Evolutionary conservation across 2,329 filamentous ascomycete genomes (phyloP).

Genomic region (Emmonsiellopsis sp.): DNA sequence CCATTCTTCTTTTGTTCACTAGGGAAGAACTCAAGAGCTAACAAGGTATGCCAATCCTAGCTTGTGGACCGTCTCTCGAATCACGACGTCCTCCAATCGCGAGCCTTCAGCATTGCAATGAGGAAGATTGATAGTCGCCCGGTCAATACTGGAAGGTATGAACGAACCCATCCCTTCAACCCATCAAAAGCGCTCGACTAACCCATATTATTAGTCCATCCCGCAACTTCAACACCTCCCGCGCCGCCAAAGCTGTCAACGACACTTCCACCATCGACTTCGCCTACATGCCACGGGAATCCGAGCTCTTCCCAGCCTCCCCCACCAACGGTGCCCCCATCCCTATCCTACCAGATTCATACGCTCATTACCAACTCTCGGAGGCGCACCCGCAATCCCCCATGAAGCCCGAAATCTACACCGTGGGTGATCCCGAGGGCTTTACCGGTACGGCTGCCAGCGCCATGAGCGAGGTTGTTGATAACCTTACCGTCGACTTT

Average conservation of each 20-base stretch:
- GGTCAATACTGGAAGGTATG: slow-evolving; percentile 18
- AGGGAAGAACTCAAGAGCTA: background rate
- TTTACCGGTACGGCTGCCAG: slow-evolving; percentile 39
- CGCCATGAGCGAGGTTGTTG: slow-evolving; percentile 49
- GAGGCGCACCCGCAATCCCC: slow-evolving; percentile 15
- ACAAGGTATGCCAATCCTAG: slow-evolving; percentile 17
- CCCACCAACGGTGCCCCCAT: slow-evolving; percentile 33
- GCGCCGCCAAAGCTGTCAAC: slow-evolving; percentile 45
- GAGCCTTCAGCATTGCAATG: slow-evolving; percentile 47
- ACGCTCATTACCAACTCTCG: slow-evolving; percentile 18
- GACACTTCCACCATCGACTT: slow-evolving; percentile 56
- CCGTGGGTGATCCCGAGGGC: slow-evolving; percentile 32
- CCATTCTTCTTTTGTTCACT: background rate
- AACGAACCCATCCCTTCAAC: slow-evolving; percentile 11
- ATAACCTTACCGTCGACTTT: slow-evolving; percentile 47
- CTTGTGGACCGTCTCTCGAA: slow-evolving; percentile 44
- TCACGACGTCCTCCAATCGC: slow-evolving; percentile 43
- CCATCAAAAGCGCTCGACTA: background rate
- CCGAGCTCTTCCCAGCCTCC: slow-evolving; percentile 24
- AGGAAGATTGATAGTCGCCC: slow-evolving; percentile 37
- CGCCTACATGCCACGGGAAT: slow-evolving; percentile 47
- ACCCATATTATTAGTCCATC: slow-evolving; percentile 14
- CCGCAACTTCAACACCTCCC: slow-evolving; percentile 54
- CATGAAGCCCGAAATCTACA: slow-evolving; percentile 50
- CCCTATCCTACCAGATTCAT: slow-evolving; percentile 40